phyloP scores from a whole-genome alignment of 495 filamentous ascomycete genomes.

The Bacidia rubella region DNA sequence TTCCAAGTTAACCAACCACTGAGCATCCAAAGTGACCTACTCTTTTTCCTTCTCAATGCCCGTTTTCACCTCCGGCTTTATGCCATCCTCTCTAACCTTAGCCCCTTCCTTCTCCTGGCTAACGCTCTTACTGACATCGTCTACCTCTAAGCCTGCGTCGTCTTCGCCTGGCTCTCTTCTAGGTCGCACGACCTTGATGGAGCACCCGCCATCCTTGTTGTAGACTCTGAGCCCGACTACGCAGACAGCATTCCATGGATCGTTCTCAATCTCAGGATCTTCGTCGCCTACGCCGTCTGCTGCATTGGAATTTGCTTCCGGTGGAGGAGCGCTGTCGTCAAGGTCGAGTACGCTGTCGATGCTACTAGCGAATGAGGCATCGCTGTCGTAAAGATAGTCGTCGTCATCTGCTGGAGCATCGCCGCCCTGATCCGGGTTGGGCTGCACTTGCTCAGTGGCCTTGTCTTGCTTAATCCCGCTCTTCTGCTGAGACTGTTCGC shows the following conservation, averaged over 20 bases:
- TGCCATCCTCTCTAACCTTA: not conserved
- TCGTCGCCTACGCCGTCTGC: not conserved
- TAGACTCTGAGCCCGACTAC: constrained; percentile 70
- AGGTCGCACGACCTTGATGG: constrained; percentile 40
- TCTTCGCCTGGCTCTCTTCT: constrained; percentile 28
- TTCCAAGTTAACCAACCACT: too few relatives aligned
- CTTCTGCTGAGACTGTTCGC: not conserved
- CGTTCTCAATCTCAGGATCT: constrained; percentile 30
- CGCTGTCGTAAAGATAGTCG: constrained; percentile 19
- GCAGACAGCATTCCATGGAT: constrained; percentile 79
- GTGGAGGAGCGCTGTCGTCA: constrained; percentile 21
- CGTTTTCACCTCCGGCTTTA: not conserved
- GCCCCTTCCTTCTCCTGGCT: constrained; percentile 12
- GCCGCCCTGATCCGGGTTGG: not conserved
- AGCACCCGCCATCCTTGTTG: constrained; percentile 40
- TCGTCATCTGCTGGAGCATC: constrained; percentile 8
- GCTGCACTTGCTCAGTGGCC: not conserved
- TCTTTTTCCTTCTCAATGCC: too few relatives aligned
- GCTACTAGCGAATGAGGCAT: constrained; percentile 16
- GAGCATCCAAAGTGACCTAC: too few relatives aligned
- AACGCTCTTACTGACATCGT: constrained; percentile 28
- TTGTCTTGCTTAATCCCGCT: not conserved
- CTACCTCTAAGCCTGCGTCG: constrained; percentile 37
- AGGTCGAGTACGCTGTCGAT: constrained; percentile 22
- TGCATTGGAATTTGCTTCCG: constrained; percentile 11